A percentile compares a stretch with the other conserved stretches of the same genome.
Evolutionary conservation across 192 early-diverging fungal species (phyloP).

Genomic region (Thoreauomyces humboldtii): DNA sequence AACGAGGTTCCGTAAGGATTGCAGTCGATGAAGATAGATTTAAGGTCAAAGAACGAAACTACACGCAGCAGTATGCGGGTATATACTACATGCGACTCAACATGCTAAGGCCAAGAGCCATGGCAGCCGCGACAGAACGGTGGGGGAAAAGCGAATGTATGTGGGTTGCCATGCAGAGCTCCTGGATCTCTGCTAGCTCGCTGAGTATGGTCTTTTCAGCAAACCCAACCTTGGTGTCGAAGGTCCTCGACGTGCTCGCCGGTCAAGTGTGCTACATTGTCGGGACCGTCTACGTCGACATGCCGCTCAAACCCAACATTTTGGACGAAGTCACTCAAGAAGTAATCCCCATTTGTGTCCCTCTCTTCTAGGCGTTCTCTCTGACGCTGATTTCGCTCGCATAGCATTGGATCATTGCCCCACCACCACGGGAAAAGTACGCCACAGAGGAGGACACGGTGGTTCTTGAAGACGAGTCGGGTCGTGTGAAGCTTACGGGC

Average conservation of each 20-base stretch:
- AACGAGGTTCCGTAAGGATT: neutral
- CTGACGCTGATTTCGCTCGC: neutral
- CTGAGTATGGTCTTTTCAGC: neutral
- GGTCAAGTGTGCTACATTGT: slow-evolving; percentile 68
- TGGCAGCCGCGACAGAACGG: slow-evolving; percentile 50
- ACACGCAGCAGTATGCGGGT: slow-evolving; percentile 80
- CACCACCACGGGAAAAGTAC: slow-evolving; percentile 68
- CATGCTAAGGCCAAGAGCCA: slow-evolving; percentile 58
- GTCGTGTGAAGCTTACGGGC: slow-evolving; percentile 76
- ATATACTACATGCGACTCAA: slow-evolving; percentile 78
- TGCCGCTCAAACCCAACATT: slow-evolving; percentile 85
- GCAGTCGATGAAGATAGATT: slow-evolving; percentile 37
- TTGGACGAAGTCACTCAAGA: slow-evolving; percentile 83
- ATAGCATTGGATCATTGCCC: slow-evolving; percentile 67
- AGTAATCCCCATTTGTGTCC: slow-evolving; percentile 33
- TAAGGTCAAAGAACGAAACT: slow-evolving; percentile 60
- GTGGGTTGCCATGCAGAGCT: no score
- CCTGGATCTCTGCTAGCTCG: no score
- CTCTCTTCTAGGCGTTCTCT: neutral
- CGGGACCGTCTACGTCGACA: slow-evolving; percentile 88
- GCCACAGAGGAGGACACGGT: slow-evolving; percentile 57
- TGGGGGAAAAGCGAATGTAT: slow-evolving; percentile 46
- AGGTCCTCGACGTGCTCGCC: slow-evolving; percentile 71
- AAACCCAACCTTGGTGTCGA: slow-evolving; percentile 45
- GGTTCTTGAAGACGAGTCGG: slow-evolving; percentile 89